Evolutionary conservation across 352 stramenopile genomes (phyloP), one percentile per base, ranked within the genome.

Genomic region (Phytophthora boehmeriae): DNA sequence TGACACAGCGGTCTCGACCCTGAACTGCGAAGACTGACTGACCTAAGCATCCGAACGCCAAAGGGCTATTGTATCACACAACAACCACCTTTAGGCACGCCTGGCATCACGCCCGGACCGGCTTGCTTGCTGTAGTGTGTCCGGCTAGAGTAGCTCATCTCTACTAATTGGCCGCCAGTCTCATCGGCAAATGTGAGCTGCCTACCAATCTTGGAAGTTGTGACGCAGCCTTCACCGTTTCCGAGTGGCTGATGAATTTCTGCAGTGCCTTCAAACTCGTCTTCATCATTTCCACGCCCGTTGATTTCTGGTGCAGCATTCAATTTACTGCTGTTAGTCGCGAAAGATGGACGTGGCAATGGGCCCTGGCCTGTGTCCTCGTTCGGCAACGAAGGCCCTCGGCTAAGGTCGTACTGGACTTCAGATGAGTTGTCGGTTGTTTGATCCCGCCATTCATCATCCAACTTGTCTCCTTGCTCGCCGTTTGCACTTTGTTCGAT

Each of bases 81-180:
- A 59, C 65, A 70, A 39, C 59, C 43, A 46, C 54, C 59, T 36
- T 66, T 73, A 8, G 51, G 39, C 27, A 70, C 54, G 46, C 68
- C 72, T 28, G 70, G 59, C 5, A 86, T 48, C 0, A 57, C 32
- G 8, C 80, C 65, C 1, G 67, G 63, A 11, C 65, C 55, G n/a
- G 66, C 53, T 53, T 91, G 82, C 44, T 93, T 93, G 71, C 82
- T 91, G 69, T 93, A 93, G 48, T 93, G 84, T 47, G 80, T 90
- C 59, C 81, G 64, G 61, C 76, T 86, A 10, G 83, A 92, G 53
- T 88, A 92, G 32, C 44, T 90, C 46, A 90, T 81, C 54, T 91
- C 81, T 11, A 78, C 71, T 8, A 91, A 57, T 17, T 38, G 36
- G 11, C 80, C 82, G 34, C 80, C 84, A 4, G 62, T 71, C 54